Conservation (phyloP, 1,284 basidiomycete species). For the Puccinia sorghi region DNA sequence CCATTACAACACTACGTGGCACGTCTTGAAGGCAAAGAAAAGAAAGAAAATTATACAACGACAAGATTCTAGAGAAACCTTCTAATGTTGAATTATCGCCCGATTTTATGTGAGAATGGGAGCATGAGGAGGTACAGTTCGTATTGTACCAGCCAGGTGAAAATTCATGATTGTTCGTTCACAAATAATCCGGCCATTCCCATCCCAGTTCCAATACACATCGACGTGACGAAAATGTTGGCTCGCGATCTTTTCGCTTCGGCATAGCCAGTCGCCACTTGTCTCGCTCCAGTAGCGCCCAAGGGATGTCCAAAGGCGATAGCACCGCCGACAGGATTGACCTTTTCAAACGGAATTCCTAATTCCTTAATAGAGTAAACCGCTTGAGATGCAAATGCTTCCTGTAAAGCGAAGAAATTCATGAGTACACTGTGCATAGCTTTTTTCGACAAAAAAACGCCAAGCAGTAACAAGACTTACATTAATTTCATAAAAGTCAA, state of each 20-base stretch:
- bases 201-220: constrained; percentile 89
- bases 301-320: constrained; percentile 61
- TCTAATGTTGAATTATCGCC: no score
- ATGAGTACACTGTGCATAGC: not conserved
- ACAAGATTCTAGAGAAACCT: no score
- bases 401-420: constrained; percentile 40
- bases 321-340: constrained; percentile 62
- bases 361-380: constrained; percentile 65
- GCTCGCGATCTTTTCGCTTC: constrained; percentile 71
- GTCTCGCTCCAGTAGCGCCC: constrained; percentile 71
- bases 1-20: not conserved
- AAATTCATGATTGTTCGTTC: constrained; percentile 63
- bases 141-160: not conserved
- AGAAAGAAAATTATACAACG: no score
- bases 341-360: constrained; percentile 60
- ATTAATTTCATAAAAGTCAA: constrained; percentile 92
- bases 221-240: constrained; percentile 73
- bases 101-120: not conserved
- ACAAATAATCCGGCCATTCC: constrained; percentile 80
- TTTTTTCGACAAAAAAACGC: not conserved
- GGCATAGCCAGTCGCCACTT: constrained; percentile 78
- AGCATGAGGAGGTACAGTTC: not conserved
- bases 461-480: constrained; percentile 63
- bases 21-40: not conserved
- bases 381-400: constrained; percentile 61